Evolutionary conservation across 805 yeast species (phyloP), one percentile per base, ranked within the genome.

Genomic region (Saccharomycopsis fodiens): DNA sequence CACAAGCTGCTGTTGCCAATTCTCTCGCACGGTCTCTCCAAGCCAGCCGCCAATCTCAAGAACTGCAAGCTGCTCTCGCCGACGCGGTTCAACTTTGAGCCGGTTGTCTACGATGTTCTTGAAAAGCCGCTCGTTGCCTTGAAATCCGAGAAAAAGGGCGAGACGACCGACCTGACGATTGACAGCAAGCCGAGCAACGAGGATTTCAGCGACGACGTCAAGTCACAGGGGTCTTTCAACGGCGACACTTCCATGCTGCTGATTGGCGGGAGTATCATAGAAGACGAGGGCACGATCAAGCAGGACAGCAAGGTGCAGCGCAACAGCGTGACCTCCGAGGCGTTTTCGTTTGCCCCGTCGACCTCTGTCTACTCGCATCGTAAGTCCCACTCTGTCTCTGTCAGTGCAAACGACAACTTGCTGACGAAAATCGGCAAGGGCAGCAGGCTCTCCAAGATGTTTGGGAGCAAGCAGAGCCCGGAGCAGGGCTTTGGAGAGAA

Each of bases 21-120:
- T 12, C 25, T 47, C n/a, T 31, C 46, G 12, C 41, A 8, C 10
- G 16, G 7, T 10, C 16, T 23, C 15, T 16, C 35, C 15, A 34
- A 15, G n/a, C 5, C 15, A 15, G 7, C 20, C 8, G 37, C 37
- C 17, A 36, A 22, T 17, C 12, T 22, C 3, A 40, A 42, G 21
- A 32, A 21, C 29, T 35, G 37, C 6, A 44, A 44, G 23, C 38
- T 41, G 8, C 35, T 41, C 12, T 45, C 48, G 10, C 52, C 52
- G n/a, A 42, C 53, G 13, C 21, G 48, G 23, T 50, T 50, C 16
- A 50, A 47, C 39, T 50, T 50, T 15, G 51, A 50, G 30, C 51
- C 48, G 19, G 37, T 44, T 16, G 44, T 50, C 12, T 50, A 50
- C 35, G 53, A 50, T 39, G 40, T 49, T 4, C 35, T 30, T 12